These are phyloP conservation scores for Calonectria hawksworthii DNA, from an alignment of 2,329 filamentous ascomycete species.

Conservation along the genomic window DNA sequence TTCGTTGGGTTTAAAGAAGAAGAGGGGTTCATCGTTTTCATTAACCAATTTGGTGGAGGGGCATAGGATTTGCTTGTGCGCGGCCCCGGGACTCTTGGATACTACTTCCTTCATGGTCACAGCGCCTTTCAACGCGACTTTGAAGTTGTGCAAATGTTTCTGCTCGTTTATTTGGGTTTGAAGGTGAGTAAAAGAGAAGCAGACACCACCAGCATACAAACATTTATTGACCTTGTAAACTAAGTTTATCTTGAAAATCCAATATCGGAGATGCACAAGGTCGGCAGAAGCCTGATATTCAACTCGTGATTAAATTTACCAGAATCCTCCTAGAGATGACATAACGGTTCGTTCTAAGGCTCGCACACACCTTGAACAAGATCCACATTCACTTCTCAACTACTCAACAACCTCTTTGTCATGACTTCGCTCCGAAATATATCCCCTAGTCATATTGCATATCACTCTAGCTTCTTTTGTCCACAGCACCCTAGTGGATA, in stretches of 20 bases:
- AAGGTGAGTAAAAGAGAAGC: neutral
- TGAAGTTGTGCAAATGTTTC: no score
- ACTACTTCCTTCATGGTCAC: neutral
- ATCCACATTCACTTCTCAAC: no score
- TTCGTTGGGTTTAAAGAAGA: neutral
- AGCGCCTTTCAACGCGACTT: no score
- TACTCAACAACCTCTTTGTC: no score
- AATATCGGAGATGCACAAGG: neutral
- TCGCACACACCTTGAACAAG: no score
- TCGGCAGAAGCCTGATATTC: neutral
- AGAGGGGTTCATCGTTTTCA: neutral
- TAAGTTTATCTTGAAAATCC: neutral
- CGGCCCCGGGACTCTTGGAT: neutral
- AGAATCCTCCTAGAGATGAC: neutral
- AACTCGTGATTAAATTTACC: neutral
- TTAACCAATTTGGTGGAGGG: neutral
- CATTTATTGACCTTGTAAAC: neutral
- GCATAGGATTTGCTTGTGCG: neutral
- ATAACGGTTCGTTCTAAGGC: neutral
- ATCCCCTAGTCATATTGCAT: no score
- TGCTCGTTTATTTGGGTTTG: no score
- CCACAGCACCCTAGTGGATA: no score
- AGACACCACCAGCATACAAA: neutral
- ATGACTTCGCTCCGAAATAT: no score
- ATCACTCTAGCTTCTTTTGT: no score